Evolutionary conservation across 2,329 filamentous ascomycete genomes (phyloP).

Genomic region (Diaporthe sp.): DNA sequence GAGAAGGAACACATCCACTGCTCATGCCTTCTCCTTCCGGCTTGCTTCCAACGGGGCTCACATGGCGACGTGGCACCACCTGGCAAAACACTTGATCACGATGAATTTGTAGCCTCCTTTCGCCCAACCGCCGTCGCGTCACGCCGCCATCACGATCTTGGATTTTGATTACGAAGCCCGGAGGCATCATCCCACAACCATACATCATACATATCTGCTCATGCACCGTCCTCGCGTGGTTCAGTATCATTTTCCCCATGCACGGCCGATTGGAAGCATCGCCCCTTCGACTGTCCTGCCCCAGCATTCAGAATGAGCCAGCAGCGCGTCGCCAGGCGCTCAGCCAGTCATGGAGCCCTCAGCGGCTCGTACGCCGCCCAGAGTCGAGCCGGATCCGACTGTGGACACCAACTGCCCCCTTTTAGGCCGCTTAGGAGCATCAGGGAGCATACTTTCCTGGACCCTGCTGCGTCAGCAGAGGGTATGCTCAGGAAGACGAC

Average conservation of each 20-base stretch:
- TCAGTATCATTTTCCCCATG: slow-evolving; percentile 29
- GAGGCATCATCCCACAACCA: slow-evolving; percentile 4
- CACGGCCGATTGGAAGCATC: slow-evolving; percentile 9
- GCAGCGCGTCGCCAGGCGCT: slow-evolving; percentile 42
- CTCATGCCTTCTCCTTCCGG: not conserved
- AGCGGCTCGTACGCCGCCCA: slow-evolving; percentile 46
- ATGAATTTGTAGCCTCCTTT: slow-evolving; percentile 5
- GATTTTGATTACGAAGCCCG: slow-evolving; percentile 30
- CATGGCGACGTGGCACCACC: not conserved
- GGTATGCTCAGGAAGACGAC: slow-evolving; percentile 75
- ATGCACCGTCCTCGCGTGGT: slow-evolving; percentile 26
- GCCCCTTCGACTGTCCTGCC: not conserved
- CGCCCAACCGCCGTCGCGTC: not conserved
- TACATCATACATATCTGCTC: slow-evolving; percentile 31
- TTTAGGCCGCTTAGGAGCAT: slow-evolving; percentile 55
- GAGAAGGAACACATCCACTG: not conserved
- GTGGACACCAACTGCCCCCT: slow-evolving; percentile 35
- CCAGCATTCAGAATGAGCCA: slow-evolving; percentile 29
- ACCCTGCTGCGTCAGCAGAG: slow-evolving; percentile 65
- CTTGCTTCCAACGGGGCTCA: not conserved
- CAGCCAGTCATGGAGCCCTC: slow-evolving; percentile 53
- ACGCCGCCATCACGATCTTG: slow-evolving; percentile 24
- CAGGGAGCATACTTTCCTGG: slow-evolving; percentile 56
- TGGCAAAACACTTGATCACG: slow-evolving; percentile 1
- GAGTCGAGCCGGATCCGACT: slow-evolving; percentile 36